phyloP scores from a whole-genome alignment of 2,329 filamentous ascomycete genomes.

The Fusarium subtropicale region DNA sequence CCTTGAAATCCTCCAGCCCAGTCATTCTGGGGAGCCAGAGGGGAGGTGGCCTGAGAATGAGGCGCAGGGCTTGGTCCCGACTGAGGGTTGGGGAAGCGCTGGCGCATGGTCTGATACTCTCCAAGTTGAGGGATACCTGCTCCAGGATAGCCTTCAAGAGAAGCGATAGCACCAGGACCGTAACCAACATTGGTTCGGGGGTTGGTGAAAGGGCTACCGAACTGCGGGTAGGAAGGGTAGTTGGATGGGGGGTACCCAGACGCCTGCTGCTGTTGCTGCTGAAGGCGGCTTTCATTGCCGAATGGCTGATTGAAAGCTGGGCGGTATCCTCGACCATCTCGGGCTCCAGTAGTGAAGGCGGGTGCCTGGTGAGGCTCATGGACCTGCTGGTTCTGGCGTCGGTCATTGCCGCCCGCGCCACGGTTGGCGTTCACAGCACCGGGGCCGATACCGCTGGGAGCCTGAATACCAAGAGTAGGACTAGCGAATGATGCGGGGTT shows the following conservation, averaged over 20 bases:
- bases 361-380: constrained; percentile 50
- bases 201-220: constrained; percentile 51
- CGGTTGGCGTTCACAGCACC: constrained; percentile 72
- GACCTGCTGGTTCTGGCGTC: constrained; percentile 61
- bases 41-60: constrained; percentile 55
- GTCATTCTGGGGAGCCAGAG: constrained; percentile 63
- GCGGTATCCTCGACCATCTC: constrained; percentile 57
- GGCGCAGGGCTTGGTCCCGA: constrained; percentile 51
- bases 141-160: constrained; percentile 48
- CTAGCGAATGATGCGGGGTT: constrained; percentile 96
- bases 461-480: constrained; percentile 77
- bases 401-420: constrained; percentile 56
- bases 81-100: constrained; percentile 59
- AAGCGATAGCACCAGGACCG: constrained; percentile 45
- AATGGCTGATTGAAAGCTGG: constrained; percentile 58
- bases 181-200: constrained; percentile 49
- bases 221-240: constrained; percentile 51
- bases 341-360: constrained; percentile 53
- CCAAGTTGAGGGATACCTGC: constrained; percentile 52
- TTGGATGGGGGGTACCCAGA: constrained; percentile 52
- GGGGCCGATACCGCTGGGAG: constrained; percentile 73
- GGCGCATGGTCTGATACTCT: constrained; percentile 61
- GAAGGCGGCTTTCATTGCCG: constrained; percentile 56
- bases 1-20: constrained; percentile 76
- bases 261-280: constrained; percentile 43